Evolutionary conservation across 2,329 filamentous ascomycete genomes (phyloP).

Genomic region (Raffaelea deltoideospora): DNA sequence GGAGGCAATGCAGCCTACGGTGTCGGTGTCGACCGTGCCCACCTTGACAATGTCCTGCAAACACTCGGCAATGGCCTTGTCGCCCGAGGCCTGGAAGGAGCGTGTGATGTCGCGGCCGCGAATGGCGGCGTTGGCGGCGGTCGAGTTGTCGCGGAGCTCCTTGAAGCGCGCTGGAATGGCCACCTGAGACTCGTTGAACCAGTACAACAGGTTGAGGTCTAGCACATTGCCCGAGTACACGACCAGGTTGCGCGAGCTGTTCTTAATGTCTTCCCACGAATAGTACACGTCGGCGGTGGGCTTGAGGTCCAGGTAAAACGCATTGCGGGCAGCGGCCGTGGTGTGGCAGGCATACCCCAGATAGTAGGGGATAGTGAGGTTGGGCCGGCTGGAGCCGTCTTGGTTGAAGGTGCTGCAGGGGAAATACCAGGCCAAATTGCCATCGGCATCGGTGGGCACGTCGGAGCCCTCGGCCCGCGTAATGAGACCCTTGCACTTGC

Average conservation of each 20-base stretch:
- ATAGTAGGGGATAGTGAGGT: slow-evolving; percentile 61
- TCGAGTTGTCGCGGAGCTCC: slow-evolving; percentile 55
- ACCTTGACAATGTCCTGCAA: slow-evolving; percentile 92
- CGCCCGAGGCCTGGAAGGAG: slow-evolving; percentile 60
- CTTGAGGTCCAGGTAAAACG: slow-evolving; percentile 57
- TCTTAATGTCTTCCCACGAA: slow-evolving; percentile 87
- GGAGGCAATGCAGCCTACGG: slow-evolving; percentile 91
- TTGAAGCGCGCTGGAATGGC: slow-evolving; percentile 62
- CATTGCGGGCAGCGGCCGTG: slow-evolving; percentile 45
- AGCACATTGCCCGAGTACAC: slow-evolving; percentile 91
- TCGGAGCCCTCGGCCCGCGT: slow-evolving; percentile 55
- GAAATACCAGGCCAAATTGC: slow-evolving; percentile 88
- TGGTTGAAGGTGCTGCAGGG: slow-evolving; percentile 86
- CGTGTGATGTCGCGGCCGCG: slow-evolving; percentile 82
- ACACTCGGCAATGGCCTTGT: slow-evolving; percentile 75
- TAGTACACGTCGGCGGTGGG: slow-evolving; percentile 82
- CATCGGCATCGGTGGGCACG: slow-evolving; percentile 59
- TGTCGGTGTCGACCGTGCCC: slow-evolving; percentile 88
- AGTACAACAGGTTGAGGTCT: slow-evolving; percentile 73
- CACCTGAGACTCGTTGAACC: slow-evolving; percentile 79
- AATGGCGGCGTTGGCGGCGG: slow-evolving; percentile 44
- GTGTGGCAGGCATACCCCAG: slow-evolving; percentile 85
- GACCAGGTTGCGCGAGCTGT: slow-evolving; percentile 74
- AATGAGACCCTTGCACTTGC: slow-evolving; percentile 85
- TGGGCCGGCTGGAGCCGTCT: slow-evolving; percentile 70